Conservation (phyloP, 192 early-diverging fungal genomes). For the Piromyces sp. region DNA sequence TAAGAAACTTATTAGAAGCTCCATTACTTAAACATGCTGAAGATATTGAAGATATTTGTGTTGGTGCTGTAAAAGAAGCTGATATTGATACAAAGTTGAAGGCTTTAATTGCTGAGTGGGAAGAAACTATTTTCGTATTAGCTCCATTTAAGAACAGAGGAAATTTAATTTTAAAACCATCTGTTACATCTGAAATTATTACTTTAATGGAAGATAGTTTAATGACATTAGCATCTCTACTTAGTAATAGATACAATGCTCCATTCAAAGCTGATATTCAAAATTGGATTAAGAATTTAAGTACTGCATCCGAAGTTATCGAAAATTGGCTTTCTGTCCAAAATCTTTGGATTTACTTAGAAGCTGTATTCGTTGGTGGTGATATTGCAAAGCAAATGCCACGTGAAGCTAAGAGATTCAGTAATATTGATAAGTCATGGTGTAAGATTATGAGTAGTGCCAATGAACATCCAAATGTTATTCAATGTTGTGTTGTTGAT, state of each 20-base stretch:
- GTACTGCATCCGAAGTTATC: slow-evolving; percentile 45
- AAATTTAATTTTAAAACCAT: slow-evolving; percentile 37
- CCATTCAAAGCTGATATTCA: slow-evolving; percentile 43
- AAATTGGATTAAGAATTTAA: slow-evolving; percentile 46
- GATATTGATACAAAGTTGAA: slow-evolving; percentile 47
- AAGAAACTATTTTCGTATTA: slow-evolving; percentile 37
- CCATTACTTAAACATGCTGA: slow-evolving; percentile 31
- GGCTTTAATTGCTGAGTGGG: slow-evolving; percentile 34
- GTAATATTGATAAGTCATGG: slow-evolving; percentile 49
- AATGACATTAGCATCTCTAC: slow-evolving; percentile 39
- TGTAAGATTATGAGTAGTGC: slow-evolving; percentile 48
- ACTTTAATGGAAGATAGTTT: slow-evolving; percentile 42
- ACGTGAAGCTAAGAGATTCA: slow-evolving; percentile 47
- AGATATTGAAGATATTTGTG: slow-evolving; percentile 49
- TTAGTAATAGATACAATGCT: slow-evolving; percentile 45
- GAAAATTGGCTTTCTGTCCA: slow-evolving; percentile 49
- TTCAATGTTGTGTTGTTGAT: slow-evolving; percentile 42
- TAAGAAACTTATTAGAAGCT: slow-evolving; percentile 39
- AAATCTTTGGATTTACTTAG: slow-evolving; percentile 49
- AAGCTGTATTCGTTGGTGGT: slow-evolving; percentile 48
- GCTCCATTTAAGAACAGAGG: slow-evolving; percentile 39
- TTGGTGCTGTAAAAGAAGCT: slow-evolving; percentile 40
- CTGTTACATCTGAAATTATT: slow-evolving; percentile 40
- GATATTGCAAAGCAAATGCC: slow-evolving; percentile 56
- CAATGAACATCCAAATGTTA: slow-evolving; percentile 49